Conservation (phyloP, 2,329 filamentous ascomycete species). For the Capronia americana region DNA sequence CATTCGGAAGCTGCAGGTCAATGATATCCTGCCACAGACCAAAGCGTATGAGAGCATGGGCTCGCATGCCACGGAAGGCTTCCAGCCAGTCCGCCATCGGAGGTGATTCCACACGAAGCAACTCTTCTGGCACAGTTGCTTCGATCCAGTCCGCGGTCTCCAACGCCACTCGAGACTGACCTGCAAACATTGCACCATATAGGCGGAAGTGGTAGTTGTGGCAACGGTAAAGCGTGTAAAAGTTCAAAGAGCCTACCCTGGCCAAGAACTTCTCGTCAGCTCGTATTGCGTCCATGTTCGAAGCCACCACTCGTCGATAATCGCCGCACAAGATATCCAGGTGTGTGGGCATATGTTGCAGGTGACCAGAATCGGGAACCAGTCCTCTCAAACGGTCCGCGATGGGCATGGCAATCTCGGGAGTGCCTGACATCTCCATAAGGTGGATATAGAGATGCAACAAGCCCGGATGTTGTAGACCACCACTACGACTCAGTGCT, state of each 20-base stretch:
- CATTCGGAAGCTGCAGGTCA: conserved; percentile 61
- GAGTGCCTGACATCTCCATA: conserved; percentile 75
- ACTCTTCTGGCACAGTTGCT: conserved; percentile 64
- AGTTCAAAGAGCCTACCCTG: conserved; percentile 67
- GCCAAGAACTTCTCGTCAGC: conserved; percentile 72
- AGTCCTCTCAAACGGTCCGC: conserved; percentile 69
- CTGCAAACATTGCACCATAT: conserved; percentile 80
- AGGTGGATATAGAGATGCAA: conserved; percentile 79
- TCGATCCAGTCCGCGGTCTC: conserved; percentile 67
- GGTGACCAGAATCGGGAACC: conserved; percentile 72
- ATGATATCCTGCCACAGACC: conserved; percentile 73
- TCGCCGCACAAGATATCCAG: conserved; percentile 76
- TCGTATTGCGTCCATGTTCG: conserved; percentile 69
- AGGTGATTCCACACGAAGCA: conserved; percentile 69
- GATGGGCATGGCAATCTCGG: conserved; percentile 66
- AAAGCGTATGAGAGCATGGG: conserved; percentile 75
- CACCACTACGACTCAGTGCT: conserved; percentile 59
- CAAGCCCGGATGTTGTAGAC: conserved; percentile 68
- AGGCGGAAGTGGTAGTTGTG: conserved; percentile 78
- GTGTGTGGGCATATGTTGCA: conserved; percentile 79
- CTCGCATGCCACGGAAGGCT: conserved; percentile 69
- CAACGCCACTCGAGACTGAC: conserved; percentile 66
- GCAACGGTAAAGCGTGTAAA: conserved; percentile 77
- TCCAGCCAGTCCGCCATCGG: conserved; percentile 84
- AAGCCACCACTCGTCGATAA: conserved; percentile 69